Conservation (phyloP, 2,329 filamentous ascomycete species). For the Didymella pinodella region DNA sequence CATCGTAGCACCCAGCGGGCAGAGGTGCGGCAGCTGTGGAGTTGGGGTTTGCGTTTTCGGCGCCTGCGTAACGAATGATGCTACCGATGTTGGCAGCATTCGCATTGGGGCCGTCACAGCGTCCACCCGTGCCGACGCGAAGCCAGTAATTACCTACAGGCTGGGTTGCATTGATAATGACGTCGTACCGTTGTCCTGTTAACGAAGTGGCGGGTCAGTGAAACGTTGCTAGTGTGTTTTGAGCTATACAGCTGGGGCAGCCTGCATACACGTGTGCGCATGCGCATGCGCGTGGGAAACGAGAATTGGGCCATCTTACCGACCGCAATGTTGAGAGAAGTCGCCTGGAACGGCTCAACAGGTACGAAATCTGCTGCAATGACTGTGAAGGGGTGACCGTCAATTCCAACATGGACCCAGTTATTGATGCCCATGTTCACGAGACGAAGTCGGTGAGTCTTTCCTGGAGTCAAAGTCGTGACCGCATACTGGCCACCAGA, state of each 20-base stretch:
- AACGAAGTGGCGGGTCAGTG: constrained; percentile 30
- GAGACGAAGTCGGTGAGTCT: constrained; percentile 56
- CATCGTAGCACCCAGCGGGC: constrained; percentile 53
- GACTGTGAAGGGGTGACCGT: constrained; percentile 54
- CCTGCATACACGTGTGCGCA: constrained; percentile 13
- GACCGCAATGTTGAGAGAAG: constrained; percentile 46
- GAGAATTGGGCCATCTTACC: constrained; percentile 37
- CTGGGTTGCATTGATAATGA: constrained; percentile 50
- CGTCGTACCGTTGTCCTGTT: constrained; percentile 51
- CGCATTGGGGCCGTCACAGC: constrained; percentile 48
- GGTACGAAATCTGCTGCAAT: constrained; percentile 56
- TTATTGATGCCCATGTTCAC: constrained; percentile 50
- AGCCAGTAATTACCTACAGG: constrained; percentile 47
- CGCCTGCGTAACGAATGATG: constrained; percentile 54
- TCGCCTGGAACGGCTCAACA: constrained; percentile 52
- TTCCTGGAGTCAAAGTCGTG: constrained; percentile 49
- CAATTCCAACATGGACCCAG: constrained; percentile 34
- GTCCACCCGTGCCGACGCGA: constrained; percentile 45
- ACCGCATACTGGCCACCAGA: constrained; percentile 45
- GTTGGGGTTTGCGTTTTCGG: constrained; percentile 38
- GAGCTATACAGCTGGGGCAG: constrained; percentile 20
- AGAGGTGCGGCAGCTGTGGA: constrained; percentile 41
- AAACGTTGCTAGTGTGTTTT: constrained; percentile 24
- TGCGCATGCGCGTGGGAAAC: constrained; percentile 15
- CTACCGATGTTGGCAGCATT: constrained; percentile 50